A percentile compares a stretch with the other conserved stretches of the same genome.
Evolutionary conservation across 768 basidiomycete genomes (phyloP).

Genomic region (Gyrodon lividus): DNA sequence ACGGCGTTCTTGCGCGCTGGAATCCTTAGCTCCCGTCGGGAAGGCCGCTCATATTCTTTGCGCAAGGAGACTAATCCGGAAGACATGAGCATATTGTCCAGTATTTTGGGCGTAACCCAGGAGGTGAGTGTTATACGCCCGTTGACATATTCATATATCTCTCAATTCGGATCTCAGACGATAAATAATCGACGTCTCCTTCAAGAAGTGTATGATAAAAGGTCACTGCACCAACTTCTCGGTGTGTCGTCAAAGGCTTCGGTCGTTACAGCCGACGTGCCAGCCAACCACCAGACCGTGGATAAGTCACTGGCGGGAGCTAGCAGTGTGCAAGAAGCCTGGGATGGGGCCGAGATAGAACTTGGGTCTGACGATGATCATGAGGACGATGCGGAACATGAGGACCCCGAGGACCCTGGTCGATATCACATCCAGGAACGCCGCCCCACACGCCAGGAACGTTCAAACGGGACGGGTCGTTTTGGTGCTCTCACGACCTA

Average conservation of each 20-base stretch:
- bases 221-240: conserved; percentile 57
- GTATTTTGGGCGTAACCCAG: conserved; percentile 78
- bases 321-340: conserved; percentile 36
- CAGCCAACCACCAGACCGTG: conserved; percentile 5
- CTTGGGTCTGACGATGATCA: conserved; percentile 24
- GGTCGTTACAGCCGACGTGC: conserved; percentile 22
- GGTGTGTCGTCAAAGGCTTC: conserved; percentile 35
- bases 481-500: conserved; percentile 45
- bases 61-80: conserved; percentile 47
- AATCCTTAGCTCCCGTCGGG: conserved; percentile 54
- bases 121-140: conserved; percentile 51
- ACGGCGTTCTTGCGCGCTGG: conserved; percentile 66
- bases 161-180: conserved; percentile 43
- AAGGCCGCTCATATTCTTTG: conserved; percentile 48
- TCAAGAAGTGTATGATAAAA: conserved; percentile 63
- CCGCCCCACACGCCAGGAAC: conserved; percentile 45
- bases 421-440: conserved; percentile 54
- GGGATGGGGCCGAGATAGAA: conserved; percentile 40
- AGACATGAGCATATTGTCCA: conserved; percentile 76
- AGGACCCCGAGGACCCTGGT: conserved; percentile 52
- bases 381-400: conserved; percentile 4
- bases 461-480: conserved; percentile 36
- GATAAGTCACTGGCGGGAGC: conserved; percentile 4
- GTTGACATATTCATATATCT: not conserved
- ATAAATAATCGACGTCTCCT: conserved; percentile 71